Conservation (phyloP, 2,329 filamentous ascomycete genomes). For the Graphilbum ipis-grandicollis region DNA sequence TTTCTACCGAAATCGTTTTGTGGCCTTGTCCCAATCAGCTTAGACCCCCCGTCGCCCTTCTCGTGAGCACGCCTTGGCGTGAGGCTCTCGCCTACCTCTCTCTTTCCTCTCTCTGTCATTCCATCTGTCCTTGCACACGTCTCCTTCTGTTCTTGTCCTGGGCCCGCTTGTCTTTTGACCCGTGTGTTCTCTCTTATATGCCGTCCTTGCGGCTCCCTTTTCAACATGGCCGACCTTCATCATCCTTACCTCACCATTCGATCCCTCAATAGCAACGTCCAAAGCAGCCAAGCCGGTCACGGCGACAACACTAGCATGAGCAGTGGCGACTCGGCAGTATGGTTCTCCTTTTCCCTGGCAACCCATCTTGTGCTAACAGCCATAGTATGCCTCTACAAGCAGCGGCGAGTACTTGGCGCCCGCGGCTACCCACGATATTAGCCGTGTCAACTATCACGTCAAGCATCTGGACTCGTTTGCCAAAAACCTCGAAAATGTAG, state of each 20-base stretch:
- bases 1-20: no score
- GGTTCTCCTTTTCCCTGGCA: slow-evolving; percentile 12
- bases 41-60: neutral
- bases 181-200: neutral
- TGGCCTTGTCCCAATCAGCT: neutral
- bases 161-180: neutral
- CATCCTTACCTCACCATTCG: slow-evolving; percentile 35
- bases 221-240: slow-evolving; percentile 22
- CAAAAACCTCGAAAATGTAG: slow-evolving; percentile 34
- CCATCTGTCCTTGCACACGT: neutral
- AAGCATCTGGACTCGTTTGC: slow-evolving; percentile 38
- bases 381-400: slow-evolving; percentile 26
- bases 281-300: slow-evolving; percentile 23
- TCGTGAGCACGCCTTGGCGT: neutral
- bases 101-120: neutral
- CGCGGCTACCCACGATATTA: slow-evolving; percentile 36
- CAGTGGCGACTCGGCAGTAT: slow-evolving; percentile 30
- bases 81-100: neutral
- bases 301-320: slow-evolving; percentile 26
- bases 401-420: slow-evolving; percentile 20
- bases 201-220: neutral
- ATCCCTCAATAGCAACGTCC: slow-evolving; percentile 27
- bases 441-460: slow-evolving; percentile 39
- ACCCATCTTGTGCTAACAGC: neutral
- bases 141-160: neutral